Evolutionary conservation across 306 rosid genomes (phyloP).

Genomic region (Cucurbita moschata): DNA sequence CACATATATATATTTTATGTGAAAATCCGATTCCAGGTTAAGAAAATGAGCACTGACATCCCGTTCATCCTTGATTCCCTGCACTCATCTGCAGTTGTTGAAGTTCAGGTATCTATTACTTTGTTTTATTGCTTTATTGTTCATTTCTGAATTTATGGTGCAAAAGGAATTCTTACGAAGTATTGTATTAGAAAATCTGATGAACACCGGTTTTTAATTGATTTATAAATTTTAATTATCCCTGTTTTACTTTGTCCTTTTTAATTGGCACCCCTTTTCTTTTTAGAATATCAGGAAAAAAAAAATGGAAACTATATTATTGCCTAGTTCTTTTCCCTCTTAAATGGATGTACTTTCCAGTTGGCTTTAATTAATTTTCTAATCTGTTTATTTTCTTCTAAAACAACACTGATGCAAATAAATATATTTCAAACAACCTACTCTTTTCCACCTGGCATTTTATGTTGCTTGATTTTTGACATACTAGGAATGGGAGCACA

Average conservation of each 20-base stretch:
- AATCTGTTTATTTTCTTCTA: not conserved
- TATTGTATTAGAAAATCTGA: not conserved
- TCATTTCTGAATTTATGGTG: not conserved
- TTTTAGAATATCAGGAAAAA: not conserved
- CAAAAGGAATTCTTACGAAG: not conserved
- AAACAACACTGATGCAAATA: not conserved
- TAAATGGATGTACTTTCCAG: not conserved
- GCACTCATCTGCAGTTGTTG: conserved; percentile 53
- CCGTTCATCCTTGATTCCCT: conserved; percentile 67
- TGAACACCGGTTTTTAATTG: not conserved
- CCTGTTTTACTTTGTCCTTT: not conserved
- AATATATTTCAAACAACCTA: not conserved
- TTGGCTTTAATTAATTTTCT: not conserved
- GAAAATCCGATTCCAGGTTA: conserved; percentile 33
- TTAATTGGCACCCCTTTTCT: not conserved
- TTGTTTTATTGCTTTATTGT: not conserved
- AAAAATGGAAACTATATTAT: not conserved
- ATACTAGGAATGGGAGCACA: not conserved
- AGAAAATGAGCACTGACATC: conserved; percentile 64
- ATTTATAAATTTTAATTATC: not conserved
- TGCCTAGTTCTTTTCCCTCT: not conserved
- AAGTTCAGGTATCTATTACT: conserved; percentile 55
- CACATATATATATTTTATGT: not conserved
- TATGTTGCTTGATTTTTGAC: not conserved
- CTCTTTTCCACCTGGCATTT: not conserved